These are phyloP conservation scores for Rubia tinctorum DNA, from an alignment of 305 asterid genomes.

Conservation along the genomic window DNA sequence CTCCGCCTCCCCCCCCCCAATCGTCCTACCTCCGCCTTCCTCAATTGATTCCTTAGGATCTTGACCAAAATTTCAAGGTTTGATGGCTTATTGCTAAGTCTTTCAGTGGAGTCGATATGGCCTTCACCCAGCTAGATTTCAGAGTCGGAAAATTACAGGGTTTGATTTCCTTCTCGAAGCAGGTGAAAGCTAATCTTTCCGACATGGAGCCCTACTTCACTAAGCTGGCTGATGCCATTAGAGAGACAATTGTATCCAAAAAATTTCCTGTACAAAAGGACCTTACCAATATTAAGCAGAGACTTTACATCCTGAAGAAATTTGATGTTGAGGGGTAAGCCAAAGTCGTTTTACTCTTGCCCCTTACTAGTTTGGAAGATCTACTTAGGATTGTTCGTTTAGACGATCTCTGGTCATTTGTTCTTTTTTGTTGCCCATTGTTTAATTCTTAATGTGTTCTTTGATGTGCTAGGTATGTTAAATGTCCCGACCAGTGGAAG, in stretches of 20 bases:
- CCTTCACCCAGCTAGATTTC: too few relatives aligned
- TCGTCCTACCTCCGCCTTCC: too few relatives aligned
- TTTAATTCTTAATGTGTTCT: slow-evolving; percentile 7
- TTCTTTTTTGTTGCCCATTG: neutral
- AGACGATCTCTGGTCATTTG: neutral
- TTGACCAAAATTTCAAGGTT: too few relatives aligned
- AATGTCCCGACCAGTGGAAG: slow-evolving; percentile 82
- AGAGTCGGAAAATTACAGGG: too few relatives aligned
- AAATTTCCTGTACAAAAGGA: slow-evolving; percentile 59
- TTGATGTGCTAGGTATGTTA: slow-evolving; percentile 49
- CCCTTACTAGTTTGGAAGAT: neutral
- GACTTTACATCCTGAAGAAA: slow-evolving; percentile 82
- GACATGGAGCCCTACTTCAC: too few relatives aligned
- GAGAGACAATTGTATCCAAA: slow-evolving; percentile 86
- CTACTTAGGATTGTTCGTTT: neutral
- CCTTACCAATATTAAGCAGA: slow-evolving; percentile 78
- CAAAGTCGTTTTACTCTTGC: slow-evolving; percentile 3
- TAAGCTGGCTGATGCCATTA: too few relatives aligned
- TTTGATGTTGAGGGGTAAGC: slow-evolving; percentile 93
- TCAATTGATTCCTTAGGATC: too few relatives aligned
- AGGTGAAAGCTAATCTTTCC: too few relatives aligned
- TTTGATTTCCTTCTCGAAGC: too few relatives aligned
- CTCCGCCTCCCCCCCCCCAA: too few relatives aligned
- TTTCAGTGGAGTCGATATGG: too few relatives aligned
- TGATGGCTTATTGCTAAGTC: too few relatives aligned